Evolutionary conservation across 1,284 basidiomycete genomes (phyloP), one percentile per base, ranked within the genome.

Genomic region (Wolfiporia cocos): DNA sequence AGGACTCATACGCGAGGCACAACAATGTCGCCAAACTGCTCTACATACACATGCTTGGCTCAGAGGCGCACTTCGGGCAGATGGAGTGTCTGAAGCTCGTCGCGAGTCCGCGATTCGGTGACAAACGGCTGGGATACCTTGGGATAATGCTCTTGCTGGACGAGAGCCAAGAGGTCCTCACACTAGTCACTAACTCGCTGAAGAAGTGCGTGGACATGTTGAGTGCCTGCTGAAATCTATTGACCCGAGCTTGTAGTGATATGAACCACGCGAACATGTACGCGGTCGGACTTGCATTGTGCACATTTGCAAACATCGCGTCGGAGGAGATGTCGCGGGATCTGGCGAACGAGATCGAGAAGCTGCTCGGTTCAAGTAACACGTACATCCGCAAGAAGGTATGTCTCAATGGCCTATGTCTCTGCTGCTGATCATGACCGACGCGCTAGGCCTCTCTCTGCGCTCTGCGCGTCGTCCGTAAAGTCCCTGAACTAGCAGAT

Each of bases 191-290:
- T 21, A 99, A 99, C 63, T 96, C 93, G 22, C 67, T 99, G 54
- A 99, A 99, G 70, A 99, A 99, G 94, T 97, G 59, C 54, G 86
- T 72, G 15, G 42, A 12, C 42, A 39, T 34, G 7, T 11, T 18
- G 10, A 21, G 28, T 41, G 36, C 34, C 44, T 40, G 46, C 30
- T 34, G 36, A 23, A 29, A 21, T 36, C 30, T 34, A 34, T 14
- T 43, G 20, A 46, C 9, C n/a, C n/a, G 29, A 39, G 22, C 23
- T 37, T 7, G n/a, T 57, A 98, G 94, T 66, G 96, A 99, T 68
- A 94, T 99, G 92, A 98, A 99, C 65, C 94, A 98, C 67, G 87
- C 94, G 10, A 99, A 98, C 67, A 97, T 97, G 91, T 99, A 97
- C 64, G 91, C 92, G 7, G 96, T 99, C 30, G 96, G 96, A 15